Evolutionary conservation across 768 basidiomycete species (phyloP), one percentile per base, ranked within the genome.

Genomic region (Russula emetica): DNA sequence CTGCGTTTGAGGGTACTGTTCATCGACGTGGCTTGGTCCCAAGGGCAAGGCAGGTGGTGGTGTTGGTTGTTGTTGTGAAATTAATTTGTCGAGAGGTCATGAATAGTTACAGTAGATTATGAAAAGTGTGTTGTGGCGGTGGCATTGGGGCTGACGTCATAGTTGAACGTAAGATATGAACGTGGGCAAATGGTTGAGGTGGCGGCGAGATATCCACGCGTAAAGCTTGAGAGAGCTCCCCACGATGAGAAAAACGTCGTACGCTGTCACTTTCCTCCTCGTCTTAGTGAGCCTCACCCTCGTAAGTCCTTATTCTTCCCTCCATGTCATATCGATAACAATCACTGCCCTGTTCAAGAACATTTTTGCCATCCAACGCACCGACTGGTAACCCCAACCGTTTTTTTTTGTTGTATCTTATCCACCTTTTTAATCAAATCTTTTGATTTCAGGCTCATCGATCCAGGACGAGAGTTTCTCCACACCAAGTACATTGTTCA

Each of bases 231-330:
- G 32, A 32, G 36, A 20, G n/a, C 45, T 24, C 14, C 44, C 54
- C 55, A 70, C 58, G 32, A 87, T 89, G 87, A 79, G 87, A 66
- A 88, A 87, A 70, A 82, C 79, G 0, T 89, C 86, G 0, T 90
- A 90, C 66, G 82, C 80, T 30, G 66, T 87, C 57, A 82, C 87
- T 0, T 86, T 88, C 67, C 67, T 83, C 62, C 81, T 82, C 32
- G 82, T 87, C 1, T 70, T 78, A 3, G 60, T 81, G 16, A 78
- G 80, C 6, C 73, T 86, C 9, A 67, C 79, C 28, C 70, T 88
- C 50, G 87, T 88, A 64, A 66, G 86, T 75, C 20, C 42, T 8
- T 18, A 32, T 52, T 2, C 34, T 1, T 38, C 0, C 45, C 40
- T 6, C 47, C 64, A 13, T 42, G 26, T 51, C n/a, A 2, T 3